Evolutionary conservation across 2,329 filamentous ascomycete genomes (phyloP).

Genomic region (Podosphaera aphanis): DNA sequence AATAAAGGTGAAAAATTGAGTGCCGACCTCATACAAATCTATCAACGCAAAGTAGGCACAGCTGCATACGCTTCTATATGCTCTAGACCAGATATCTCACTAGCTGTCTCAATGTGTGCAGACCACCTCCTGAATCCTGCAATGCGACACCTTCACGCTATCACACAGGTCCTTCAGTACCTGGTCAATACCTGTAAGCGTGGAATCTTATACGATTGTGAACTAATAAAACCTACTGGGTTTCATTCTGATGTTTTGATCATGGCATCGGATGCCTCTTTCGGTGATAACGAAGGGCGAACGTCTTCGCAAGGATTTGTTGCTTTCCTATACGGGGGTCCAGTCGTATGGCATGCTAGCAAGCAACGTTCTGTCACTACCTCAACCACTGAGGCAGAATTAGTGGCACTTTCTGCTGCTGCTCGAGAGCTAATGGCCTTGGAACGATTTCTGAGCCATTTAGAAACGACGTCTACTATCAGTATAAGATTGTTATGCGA

Average conservation of each 20-base stretch:
- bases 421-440: not conserved
- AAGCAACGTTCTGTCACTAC: not conserved
- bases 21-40: not conserved
- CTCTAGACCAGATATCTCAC: not conserved
- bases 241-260: too few species aligned
- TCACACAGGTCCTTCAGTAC: conserved; percentile 1
- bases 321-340: not conserved
- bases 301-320: too few species aligned
- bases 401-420: not conserved
- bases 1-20: not conserved
- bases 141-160: not conserved
- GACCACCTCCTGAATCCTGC: not conserved
- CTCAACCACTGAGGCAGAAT: not conserved
- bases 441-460: not conserved
- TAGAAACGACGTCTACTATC: not conserved
- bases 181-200: not conserved
- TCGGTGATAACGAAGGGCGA: too few species aligned
- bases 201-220: not conserved
- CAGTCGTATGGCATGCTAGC: not conserved
- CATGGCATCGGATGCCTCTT: too few species aligned
- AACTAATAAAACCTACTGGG: too few species aligned
- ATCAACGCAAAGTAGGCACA: not conserved
- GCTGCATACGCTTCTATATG: not conserved
- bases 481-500: not conserved
- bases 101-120: conserved; percentile 1